Evolutionary conservation across 2,329 filamentous ascomycete species (phyloP).

Genomic region (Proliferodiscus dingleyae): DNA sequence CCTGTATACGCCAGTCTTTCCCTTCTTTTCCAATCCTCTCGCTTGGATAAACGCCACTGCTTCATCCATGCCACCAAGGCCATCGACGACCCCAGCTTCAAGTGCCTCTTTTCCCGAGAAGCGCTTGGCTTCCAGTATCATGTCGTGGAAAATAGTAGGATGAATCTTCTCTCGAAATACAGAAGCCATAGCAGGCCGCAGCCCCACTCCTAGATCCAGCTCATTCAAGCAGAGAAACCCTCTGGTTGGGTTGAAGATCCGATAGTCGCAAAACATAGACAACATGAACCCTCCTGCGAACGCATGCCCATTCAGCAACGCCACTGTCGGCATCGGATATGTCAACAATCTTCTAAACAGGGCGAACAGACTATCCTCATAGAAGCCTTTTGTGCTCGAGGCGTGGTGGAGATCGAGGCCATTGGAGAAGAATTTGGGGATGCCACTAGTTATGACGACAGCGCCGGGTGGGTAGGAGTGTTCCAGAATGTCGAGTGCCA

Average conservation of each 20-base stretch:
- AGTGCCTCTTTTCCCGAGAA: conserved; percentile 61
- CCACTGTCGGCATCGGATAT: conserved; percentile 77
- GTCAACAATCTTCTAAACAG: conserved; percentile 62
- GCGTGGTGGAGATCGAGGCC: conserved; percentile 73
- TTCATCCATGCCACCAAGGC: conserved; percentile 59
- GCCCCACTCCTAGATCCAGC: conserved; percentile 71
- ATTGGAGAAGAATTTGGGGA: conserved; percentile 78
- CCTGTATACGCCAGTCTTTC: conserved; percentile 62
- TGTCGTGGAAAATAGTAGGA: conserved; percentile 49
- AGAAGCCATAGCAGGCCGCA: conserved; percentile 67
- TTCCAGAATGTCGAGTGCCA: conserved; percentile 72
- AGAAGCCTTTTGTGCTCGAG: conserved; percentile 55
- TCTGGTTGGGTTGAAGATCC: conserved; percentile 63
- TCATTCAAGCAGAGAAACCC: conserved; percentile 82
- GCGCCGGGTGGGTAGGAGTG: conserved; percentile 61
- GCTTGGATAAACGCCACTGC: conserved; percentile 55
- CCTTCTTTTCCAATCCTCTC: conserved; percentile 56
- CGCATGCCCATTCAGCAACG: conserved; percentile 74
- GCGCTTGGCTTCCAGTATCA: conserved; percentile 70
- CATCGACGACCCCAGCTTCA: conserved; percentile 64
- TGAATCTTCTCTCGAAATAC: conserved; percentile 69
- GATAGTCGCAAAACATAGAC: conserved; percentile 78
- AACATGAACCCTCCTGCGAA: conserved; percentile 81
- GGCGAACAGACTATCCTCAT: conserved; percentile 54
- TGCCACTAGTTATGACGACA: conserved; percentile 69